Base-by-base conservation (phyloP, 202 grass and related monocot species). In the Schoenoplectus triqueter region DNA sequence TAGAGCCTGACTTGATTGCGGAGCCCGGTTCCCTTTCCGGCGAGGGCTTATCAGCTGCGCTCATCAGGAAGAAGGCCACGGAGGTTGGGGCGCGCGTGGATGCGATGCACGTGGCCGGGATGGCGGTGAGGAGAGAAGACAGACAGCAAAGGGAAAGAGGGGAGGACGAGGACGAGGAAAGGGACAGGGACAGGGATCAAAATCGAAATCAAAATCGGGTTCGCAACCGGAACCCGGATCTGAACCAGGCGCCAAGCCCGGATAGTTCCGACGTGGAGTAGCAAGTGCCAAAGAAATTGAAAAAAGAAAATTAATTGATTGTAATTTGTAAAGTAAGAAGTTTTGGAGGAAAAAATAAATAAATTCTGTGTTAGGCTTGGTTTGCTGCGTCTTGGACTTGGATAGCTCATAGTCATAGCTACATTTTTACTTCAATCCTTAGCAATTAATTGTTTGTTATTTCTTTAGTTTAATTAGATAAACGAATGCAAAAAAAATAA, bases 41-140 rank as follows among this genome's bases (percentile, higher is more conserved):
- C 6, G 84, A 72, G 13, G 87, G 41, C 69, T 84, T 98, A 62
- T 93, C 95, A 6, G 89, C 95, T 3, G 91, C 91, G 1, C 80
- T 89, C 47, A 98, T 98, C 70, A 78, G 95, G 78, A 95, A 98
- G 89, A 98, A 95, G 88, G 95, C 95, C 59, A 90, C 92, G 47
- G 95, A 98, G 89, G 95, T 95, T 0, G 95, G 95, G 0, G 94
- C 92, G 0, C 87, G 93, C 63, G 92, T 98, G 20, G 95, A 98
- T 85, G 95, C 95, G 2, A 83, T 83, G 81, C 90, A 54, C 69
- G 92, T 68, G 74, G 84, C 76, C 46, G 88, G 60, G 89, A 19
- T 70, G 57, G 76, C 49, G 62, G 71, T 59, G 7, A 72, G 10
- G 40, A 50, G 6, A 39, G 70, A 82, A 20, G 84, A 89, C 20